Evolutionary conservation across 1,284 basidiomycete genomes (phyloP).

Genomic region (Fomitopsis pinicola): DNA sequence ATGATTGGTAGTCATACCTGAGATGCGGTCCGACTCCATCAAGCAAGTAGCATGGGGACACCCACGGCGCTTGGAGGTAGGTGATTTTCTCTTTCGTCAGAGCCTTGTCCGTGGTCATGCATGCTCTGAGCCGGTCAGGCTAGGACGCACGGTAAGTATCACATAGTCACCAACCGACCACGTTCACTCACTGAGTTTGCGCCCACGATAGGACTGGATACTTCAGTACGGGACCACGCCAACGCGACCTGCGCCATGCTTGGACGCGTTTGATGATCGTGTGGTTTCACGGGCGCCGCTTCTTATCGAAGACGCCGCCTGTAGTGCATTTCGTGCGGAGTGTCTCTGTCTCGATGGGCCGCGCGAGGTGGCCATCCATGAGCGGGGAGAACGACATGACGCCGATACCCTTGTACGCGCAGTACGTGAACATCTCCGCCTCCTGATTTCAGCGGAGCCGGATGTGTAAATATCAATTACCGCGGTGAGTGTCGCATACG

Average conservation of each 20-base stretch:
- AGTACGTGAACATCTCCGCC: slow-evolving; percentile 43
- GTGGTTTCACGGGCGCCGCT: slow-evolving; percentile 26
- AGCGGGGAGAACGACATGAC: slow-evolving; percentile 42
- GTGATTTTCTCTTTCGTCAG: slow-evolving; percentile 17
- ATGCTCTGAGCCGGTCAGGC: no score
- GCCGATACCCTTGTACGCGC: slow-evolving; percentile 37
- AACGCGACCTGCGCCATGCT: slow-evolving; percentile 40
- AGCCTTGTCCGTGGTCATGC: slow-evolving; percentile 3
- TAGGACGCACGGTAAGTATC: not conserved
- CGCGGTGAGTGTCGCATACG: not conserved
- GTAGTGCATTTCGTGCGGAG: slow-evolving; percentile 16
- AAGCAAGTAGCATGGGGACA: not conserved
- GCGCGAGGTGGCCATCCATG: slow-evolving; percentile 33
- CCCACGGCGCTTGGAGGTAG: slow-evolving; percentile 19
- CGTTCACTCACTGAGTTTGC: slow-evolving; percentile 16
- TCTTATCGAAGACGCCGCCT: slow-evolving; percentile 26
- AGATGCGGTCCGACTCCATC: not conserved
- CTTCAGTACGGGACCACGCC: slow-evolving; percentile 37
- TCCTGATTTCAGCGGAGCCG: slow-evolving; percentile 28
- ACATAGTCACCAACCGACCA: not conserved
- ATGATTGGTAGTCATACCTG: not conserved
- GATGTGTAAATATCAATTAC: not conserved
- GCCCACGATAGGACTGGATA: slow-evolving; percentile 38
- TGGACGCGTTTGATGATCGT: slow-evolving; percentile 38
- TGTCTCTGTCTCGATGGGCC: slow-evolving; percentile 30